phyloP scores from a whole-genome alignment of 495 filamentous ascomycete genomes.

The Penicillium dipodomyicola region DNA sequence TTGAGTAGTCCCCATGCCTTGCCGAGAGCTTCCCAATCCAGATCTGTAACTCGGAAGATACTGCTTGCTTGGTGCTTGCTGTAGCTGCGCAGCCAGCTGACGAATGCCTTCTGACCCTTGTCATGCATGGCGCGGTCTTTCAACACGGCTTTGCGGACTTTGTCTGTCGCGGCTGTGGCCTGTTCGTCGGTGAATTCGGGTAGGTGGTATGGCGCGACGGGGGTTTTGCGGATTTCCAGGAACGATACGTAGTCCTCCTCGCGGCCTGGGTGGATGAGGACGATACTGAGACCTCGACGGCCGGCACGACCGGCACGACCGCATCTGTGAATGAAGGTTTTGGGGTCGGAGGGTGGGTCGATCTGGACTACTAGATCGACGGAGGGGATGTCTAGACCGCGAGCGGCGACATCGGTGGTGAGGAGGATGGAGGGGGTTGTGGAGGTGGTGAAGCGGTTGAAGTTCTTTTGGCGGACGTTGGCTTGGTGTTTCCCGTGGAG shows the following conservation, averaged over 20 bases:
- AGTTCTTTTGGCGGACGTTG: constrained; percentile 77
- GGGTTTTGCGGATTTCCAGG: constrained; percentile 84
- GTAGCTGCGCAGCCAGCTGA: constrained; percentile 87
- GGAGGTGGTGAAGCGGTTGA: constrained; percentile 68
- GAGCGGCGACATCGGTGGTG: constrained; percentile 80
- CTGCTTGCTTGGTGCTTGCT: constrained; percentile 85
- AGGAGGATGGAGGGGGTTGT: constrained; percentile 71
- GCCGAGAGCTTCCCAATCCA: constrained; percentile 81
- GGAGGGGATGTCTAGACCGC: constrained; percentile 90
- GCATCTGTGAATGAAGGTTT: constrained; percentile 92
- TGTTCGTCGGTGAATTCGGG: constrained; percentile 54
- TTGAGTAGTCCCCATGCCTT: constrained; percentile 79
- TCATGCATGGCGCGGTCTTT: constrained; percentile 82
- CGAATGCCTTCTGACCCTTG: constrained; percentile 84
- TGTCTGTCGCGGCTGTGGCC: constrained; percentile 48
- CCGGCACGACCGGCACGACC: constrained; percentile 91
- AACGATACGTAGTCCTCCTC: constrained; percentile 91
- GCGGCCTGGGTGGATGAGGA: constrained; percentile 75
- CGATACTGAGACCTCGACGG: constrained; percentile 76
- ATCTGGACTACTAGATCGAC: constrained; percentile 93
- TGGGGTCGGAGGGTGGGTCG: constrained; percentile 88
- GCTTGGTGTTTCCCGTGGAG: constrained; percentile 88
- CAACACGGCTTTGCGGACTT: constrained; percentile 59
- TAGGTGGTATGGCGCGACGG: constrained; percentile 61
- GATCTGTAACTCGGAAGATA: constrained; percentile 81